Percentiles rank a stretch among this genome's conserved stretches.
These are phyloP conservation scores for Hymenotorrendiella dingleyae DNA, from an alignment of 2,329 filamentous ascomycete species.

Conservation along the genomic window DNA sequence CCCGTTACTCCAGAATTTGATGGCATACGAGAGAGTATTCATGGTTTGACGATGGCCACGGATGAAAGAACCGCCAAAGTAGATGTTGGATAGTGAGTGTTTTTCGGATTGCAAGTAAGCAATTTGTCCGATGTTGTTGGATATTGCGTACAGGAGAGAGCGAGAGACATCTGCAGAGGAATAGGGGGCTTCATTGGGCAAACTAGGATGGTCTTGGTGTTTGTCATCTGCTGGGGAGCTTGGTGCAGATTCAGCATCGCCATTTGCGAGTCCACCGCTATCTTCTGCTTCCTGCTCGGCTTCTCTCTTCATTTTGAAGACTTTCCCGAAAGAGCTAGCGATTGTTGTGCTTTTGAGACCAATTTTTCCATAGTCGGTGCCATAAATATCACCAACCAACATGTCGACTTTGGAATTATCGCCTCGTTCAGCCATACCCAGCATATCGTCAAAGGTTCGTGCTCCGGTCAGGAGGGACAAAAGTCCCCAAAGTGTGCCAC, in stretches of 20 bases:
- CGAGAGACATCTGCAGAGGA: conserved; percentile 79
- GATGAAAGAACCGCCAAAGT: conserved; percentile 97
- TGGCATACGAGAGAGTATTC: conserved; percentile 93
- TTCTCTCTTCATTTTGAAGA: conserved; percentile 85
- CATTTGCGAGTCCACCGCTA: conserved; percentile 39
- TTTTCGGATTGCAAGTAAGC: conserved; percentile 96
- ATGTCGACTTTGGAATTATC: conserved; percentile 94
- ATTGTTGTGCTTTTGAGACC: conserved; percentile 94
- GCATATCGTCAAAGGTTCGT: conserved; percentile 94
- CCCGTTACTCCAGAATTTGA: conserved; percentile 95
- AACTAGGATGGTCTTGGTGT: not conserved
- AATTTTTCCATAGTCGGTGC: conserved; percentile 91
- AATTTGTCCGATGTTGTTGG: conserved; percentile 97
- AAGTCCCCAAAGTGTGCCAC: conserved; percentile 95
- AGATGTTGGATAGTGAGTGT: conserved; percentile 84
- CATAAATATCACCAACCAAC: conserved; percentile 97
- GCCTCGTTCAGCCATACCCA: conserved; percentile 81
- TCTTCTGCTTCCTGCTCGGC: conserved; percentile 77
- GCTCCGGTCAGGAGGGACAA: conserved; percentile 90
- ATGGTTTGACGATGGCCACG: conserved; percentile 95
- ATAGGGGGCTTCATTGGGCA: conserved; percentile 45
- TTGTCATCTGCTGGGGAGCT: not conserved
- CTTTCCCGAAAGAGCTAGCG: conserved; percentile 93
- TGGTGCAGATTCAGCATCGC: conserved; percentile 13
- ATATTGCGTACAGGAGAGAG: conserved; percentile 88